Evolutionary conservation across 106 monocot species (phyloP), one percentile per base, ranked within the genome.

Genomic region (Dioscorea zingiberensis): DNA sequence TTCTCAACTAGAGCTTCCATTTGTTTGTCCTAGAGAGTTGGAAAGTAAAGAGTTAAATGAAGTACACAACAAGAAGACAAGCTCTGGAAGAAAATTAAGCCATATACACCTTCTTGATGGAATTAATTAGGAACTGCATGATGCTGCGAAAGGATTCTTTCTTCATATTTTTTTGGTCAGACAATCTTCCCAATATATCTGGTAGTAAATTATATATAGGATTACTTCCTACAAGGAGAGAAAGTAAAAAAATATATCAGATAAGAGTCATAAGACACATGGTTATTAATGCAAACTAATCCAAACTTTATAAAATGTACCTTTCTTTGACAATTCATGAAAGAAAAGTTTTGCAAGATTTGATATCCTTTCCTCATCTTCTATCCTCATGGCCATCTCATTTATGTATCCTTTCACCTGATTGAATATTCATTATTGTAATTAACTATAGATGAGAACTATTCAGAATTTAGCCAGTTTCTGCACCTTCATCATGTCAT

Each of bases 401-500:
- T 98, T 84, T 78, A 98, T 98, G 60, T 89, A 93, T n/a, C 98
- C 98, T 69, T 98, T 98, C 16, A 98, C 98, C 98, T 98, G 64
- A 65, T 68, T 58, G 55, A 51, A 55, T 22, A 11, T 38, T 70
- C 2, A 14, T 29, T 18, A 18, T 28, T 21, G 32, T 14, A 62
- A 2, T 38, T 30, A 14, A 32, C 38, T 38, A 66, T 66, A 25
- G 28, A 26, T 53, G 62, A 51, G n/a, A 21, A 2, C 25, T 16
- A 60, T 11, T 30, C 15, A 10, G 13, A 18, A 14, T 17, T 29
- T 49, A 44, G 9, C 25, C 58, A n/a, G n/a, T n/a, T n/a, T n/a
- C n/a, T 24, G 21, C 49, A 98, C 98, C 98, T 98, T 98, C 98
- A 98, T 98, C 98, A 98, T 98, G 59, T 98, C 98, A 80, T 98